Base-by-base conservation (phyloP, 2,329 filamentous ascomycete genomes). In the Penicillium vulpinum region DNA sequence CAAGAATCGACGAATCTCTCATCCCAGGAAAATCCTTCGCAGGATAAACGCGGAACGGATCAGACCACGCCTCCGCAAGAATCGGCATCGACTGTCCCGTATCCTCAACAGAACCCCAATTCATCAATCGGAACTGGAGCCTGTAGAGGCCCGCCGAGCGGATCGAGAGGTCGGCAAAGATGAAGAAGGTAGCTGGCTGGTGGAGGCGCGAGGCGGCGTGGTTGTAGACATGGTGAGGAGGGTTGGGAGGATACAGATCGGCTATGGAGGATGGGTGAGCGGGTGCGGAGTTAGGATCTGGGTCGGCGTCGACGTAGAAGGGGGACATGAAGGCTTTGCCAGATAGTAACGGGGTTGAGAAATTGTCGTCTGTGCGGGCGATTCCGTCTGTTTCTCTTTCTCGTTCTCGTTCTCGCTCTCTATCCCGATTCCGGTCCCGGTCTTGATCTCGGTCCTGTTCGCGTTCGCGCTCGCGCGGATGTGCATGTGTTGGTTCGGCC, bases 101-200 rank as follows among this genome's bases (percentile, higher is more conserved):
- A 56, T 71, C 73, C 47, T 70, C 70, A 8, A 70, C 65, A 16
- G 59, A 56, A 35, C 71, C 70, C 73, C 71, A 70, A 57, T 78
- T 75, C 73, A 80, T 77, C 22, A 81, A 71, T 11, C 70, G 71
- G 61, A 80, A 81, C 35, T 77, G 73, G 1, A 81, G 65, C 7
- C 74, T 73, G 60, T 80, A 80, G 4, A 73, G 53, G 0, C 78
- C 78, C 21, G 77, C 75, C 8, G 73, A 74, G 44, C 78, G 77
- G 22, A 80, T 72, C 3, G 78, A 80, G 1, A 80, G 70, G 60
- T 80, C 78, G 0, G 77, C 70, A 50, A 80, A 80, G 26, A 80
- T 76, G 62, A 80, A 80, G 60, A 80, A 80, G 2, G 74, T 71
- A 21, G 75, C 72, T 5, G 77, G 76, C 5, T 70, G 64, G 43